Evolutionary conservation across 192 early-diverging fungal genomes (phyloP).

Genomic region (Obelidium mucronatum): DNA sequence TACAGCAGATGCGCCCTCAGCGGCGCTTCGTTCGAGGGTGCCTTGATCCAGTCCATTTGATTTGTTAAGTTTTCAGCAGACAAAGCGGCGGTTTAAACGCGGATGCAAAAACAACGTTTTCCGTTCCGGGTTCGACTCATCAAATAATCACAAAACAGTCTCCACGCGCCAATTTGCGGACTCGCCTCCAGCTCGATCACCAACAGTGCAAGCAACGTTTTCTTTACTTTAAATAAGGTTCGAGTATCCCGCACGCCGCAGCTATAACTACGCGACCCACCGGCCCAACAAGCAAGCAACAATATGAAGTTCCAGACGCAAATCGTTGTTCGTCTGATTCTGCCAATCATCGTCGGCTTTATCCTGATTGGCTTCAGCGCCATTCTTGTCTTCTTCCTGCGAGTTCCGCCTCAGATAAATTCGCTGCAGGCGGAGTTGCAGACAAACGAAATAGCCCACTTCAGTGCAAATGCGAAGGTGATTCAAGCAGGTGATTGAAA

Average conservation of each 20-base stretch:
- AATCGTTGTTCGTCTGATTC: conserved; percentile 24
- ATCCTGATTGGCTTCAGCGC: conserved; percentile 3
- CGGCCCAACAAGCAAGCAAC: too few species aligned
- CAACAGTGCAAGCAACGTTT: too few species aligned
- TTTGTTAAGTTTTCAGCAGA: neutral
- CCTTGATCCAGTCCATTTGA: neutral
- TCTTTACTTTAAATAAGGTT: too few species aligned
- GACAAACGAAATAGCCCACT: neutral
- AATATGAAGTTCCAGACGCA: conserved; percentile 32
- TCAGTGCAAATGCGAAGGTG: neutral
- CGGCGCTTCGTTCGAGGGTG: neutral
- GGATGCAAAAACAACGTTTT: too few species aligned
- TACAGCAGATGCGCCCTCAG: conserved; percentile 34
- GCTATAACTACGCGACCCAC: too few species aligned
- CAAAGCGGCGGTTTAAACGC: too few species aligned
- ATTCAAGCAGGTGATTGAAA: too few species aligned
- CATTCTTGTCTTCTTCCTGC: conserved; percentile 23
- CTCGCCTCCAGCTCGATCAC: too few species aligned
- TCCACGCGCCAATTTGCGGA: too few species aligned
- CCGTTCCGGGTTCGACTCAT: too few species aligned
- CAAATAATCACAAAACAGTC: too few species aligned
- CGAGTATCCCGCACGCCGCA: too few species aligned
- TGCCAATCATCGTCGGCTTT: conserved; percentile 31
- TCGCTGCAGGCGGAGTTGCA: neutral
- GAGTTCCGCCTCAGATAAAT: conserved; percentile 8